Evolutionary conservation across 208 protist genomes (phyloP), one percentile per base, ranked within the genome.

Genomic region (Acanthamoeba castellanii): DNA sequence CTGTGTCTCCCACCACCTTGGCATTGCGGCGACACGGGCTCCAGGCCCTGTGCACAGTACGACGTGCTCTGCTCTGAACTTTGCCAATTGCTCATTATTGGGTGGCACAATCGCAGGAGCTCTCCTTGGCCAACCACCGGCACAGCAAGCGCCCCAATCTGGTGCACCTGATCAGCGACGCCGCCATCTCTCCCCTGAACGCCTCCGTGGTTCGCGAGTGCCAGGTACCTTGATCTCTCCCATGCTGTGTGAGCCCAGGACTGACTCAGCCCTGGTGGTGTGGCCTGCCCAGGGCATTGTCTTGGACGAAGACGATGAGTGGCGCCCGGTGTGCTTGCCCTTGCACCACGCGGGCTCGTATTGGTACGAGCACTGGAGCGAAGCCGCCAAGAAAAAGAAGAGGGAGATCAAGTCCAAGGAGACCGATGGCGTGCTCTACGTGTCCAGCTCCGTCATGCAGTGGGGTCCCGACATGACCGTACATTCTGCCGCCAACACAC

Each of bases 341-440:
- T 14, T 88, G 22, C 22, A 20, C 25, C 81, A 88, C n/a, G 34
- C n/a, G 11, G 81, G 81, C n/a, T 88, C 81, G 13, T 88, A 88
- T 25, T 88, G 81, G 81, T 88, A 88, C 81, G 81, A 88, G 22
- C 52, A 88, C 30, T 88, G 81, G 81, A 88, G 81, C 81, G 81
- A 88, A 27, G 30, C 81, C 4, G 81, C 81, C 81, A 88, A 88
- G 47, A 88, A 88, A n/a, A 88, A 88, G 81, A 88, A 88, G 32
- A 47, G 81, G 6, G 81, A 88, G 42, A 88, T 88, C 50, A 57
- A 18, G 50, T 88, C 81, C 30, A 57, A 88, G 81, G 81, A 88
- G 81, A 88, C 81, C 45, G 81, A 88, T 1, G 81, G 81, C 13
- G 72, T 81, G 37, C 81, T 88, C 52, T 88, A 42, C 50, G 52